Evolutionary conservation across 805 yeast species (phyloP), one percentile per base, ranked within the genome.

Genomic region (Suhomyces xylopsoci): DNA sequence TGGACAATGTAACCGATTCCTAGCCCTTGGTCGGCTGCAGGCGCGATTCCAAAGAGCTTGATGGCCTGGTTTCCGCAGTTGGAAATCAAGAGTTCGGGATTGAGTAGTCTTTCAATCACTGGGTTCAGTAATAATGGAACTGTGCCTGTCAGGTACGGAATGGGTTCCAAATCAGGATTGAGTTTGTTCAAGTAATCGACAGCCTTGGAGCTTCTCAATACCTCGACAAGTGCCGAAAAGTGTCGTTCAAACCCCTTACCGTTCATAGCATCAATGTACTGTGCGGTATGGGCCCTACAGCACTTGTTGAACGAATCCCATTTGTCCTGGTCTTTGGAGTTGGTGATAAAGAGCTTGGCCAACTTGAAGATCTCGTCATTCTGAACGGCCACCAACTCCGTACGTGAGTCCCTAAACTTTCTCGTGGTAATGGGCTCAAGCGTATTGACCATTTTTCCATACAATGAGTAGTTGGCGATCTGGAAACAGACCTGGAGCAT

Each of bases 21-120:
- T 68, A 87, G 90, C 2, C 97, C 97, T 63, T 89, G 92, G 47
- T 90, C 87, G 12, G 87, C 78, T 1, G 90, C 92, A 2, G 97
- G 97, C 3, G 97, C 96, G 63, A 91, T 91, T 0, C 97, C 97
- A 73, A 91, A 91, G 48, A 87, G 76, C 56, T 87, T 84, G 52
- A 91, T 76, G 1, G 96, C 87, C 5, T 96, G 96, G 66, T 91
- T 91, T 38, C 97, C 97, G 73, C 97, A 91, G 68, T 91, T 91
- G 15, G 92, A 84, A 5, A 65, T 65, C 49, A 75, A 64, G 25
- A 75, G 55, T 50, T 74, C 79, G 0, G 79, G 77, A 8, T 62
- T 53, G 4, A 65, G 51, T n/a, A 75, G 61, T 51, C 61, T 63
- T 26, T 74, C 75, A 44, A 75, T 63, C 12, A 63, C 46, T 1